phyloP scores from a whole-genome alignment of 2,329 filamentous ascomycete species.

The Phaeosphaeria sp. region DNA sequence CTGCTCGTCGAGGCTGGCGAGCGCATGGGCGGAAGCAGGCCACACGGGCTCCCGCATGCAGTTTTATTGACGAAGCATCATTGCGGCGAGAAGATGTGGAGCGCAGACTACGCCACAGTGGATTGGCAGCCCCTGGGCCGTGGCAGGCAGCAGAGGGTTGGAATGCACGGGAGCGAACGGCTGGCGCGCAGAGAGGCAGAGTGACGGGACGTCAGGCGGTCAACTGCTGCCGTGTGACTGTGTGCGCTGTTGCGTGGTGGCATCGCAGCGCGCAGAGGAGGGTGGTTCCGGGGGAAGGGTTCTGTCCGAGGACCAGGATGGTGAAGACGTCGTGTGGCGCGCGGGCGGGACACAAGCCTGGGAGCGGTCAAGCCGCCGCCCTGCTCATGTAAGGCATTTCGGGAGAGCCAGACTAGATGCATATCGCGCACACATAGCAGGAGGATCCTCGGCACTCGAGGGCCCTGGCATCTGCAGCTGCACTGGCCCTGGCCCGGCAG shows the following conservation, averaged over 20 bases:
- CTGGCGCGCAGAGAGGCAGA: conserved; percentile 17
- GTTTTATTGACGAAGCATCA: conserved; percentile 6
- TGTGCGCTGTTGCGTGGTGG: conserved; percentile 26
- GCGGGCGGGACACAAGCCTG: conserved; percentile 22
- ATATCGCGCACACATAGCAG: background rate
- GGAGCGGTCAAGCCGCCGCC: conserved; percentile 15
- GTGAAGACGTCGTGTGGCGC: conserved; percentile 13
- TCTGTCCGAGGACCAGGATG: conserved; percentile 28
- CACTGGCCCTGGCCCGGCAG: conserved; percentile 14
- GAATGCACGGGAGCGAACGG: conserved; percentile 28
- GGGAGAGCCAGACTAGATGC: background rate
- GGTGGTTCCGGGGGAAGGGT: conserved; percentile 29
- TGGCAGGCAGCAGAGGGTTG: conserved; percentile 14
- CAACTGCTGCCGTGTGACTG: conserved; percentile 35
- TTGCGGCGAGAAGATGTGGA: conserved; percentile 9
- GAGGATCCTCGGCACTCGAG: background rate
- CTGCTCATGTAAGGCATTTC: background rate
- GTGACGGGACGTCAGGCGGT: conserved; percentile 44
- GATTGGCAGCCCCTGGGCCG: conserved; percentile 40
- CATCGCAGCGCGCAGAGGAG: conserved; percentile 29
- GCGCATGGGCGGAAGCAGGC: conserved; percentile 5
- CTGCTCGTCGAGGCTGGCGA: background rate
- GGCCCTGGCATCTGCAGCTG: too few relatives aligned
- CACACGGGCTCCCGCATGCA: conserved; percentile 7
- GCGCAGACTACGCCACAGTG: conserved; percentile 35